These are phyloP conservation scores for Linderniella brevidens DNA, from an alignment of 257 asterid genomes.

Conservation along the genomic window DNA sequence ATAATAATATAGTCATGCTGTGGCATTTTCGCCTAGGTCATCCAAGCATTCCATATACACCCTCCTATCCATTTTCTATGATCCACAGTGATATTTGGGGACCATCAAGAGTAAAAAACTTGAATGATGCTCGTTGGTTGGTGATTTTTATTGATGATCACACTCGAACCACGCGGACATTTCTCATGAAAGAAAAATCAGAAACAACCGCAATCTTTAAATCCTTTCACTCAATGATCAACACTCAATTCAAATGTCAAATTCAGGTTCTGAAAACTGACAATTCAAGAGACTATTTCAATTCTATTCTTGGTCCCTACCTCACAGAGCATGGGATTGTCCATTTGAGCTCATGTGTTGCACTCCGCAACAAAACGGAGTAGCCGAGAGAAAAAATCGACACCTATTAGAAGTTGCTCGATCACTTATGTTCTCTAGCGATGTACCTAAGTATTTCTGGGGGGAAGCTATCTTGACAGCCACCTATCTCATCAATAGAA, in stretches of 20 bases:
- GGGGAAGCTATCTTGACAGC: too few species aligned
- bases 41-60: not conserved
- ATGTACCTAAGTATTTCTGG: too few species aligned
- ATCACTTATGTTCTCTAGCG: too few species aligned
- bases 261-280: not conserved
- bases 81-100: conserved; percentile 9
- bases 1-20: too few species aligned
- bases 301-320: not conserved
- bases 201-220: too few species aligned
- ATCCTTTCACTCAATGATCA: conserved; percentile 2
- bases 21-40: too few species aligned
- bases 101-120: conserved; percentile 3
- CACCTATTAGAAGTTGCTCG: not conserved
- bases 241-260: conserved; percentile 7
- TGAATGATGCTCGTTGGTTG: conserved; percentile 5
- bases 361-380: conserved; percentile 2
- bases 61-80: conserved; percentile 1
- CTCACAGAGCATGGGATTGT: not conserved
- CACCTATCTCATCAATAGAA: too few species aligned
- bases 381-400: conserved; percentile 7
- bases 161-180: too few species aligned
- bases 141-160: not conserved
- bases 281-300: not conserved
- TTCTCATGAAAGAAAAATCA: too few species aligned
- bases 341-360: not conserved